phyloP scores from a whole-genome alignment of 495 filamentous ascomycete species.

The Rhypophila decipiens region DNA sequence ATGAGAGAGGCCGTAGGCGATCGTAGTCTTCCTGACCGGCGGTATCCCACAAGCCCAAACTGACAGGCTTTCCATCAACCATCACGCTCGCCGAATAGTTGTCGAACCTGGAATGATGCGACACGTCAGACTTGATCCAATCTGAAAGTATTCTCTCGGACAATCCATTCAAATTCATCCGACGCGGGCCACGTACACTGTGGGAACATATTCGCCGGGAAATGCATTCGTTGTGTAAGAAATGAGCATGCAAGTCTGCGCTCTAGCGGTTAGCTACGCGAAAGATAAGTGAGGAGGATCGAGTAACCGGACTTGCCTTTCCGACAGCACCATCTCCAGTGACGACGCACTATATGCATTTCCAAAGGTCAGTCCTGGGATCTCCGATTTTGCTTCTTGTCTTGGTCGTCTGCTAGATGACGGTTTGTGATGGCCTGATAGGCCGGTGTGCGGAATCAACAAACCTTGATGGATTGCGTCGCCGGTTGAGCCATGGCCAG shows the following conservation, averaged over 20 bases:
- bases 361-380: conserved; percentile 20
- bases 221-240: conserved; percentile 99
- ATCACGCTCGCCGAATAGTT: conserved; percentile 99
- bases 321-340: conserved; percentile 98
- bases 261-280: conserved; percentile 21
- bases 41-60: conserved; percentile 96
- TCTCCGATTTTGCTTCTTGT: neutral
- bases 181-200: conserved; percentile 73
- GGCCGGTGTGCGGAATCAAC: conserved; percentile 15
- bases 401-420: neutral
- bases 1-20: conserved; percentile 87
- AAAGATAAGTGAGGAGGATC: conserved; percentile 5
- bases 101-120: conserved; percentile 70
- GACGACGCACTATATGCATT: conserved; percentile 73
- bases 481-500: conserved; percentile 44
- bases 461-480: conserved; percentile 54
- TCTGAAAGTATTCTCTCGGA: too few species aligned
- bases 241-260: conserved; percentile 96
- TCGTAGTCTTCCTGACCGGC: conserved; percentile 99
- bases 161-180: too few species aligned
- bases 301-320: conserved; percentile 57
- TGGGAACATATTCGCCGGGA: conserved; percentile 97
- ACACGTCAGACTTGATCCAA: conserved; percentile 63
- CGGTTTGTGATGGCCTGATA: conserved; percentile 6
- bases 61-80: conserved; percentile 96